Base-by-base conservation (phyloP, 768 basidiomycete genomes). In the Pseudohyphozyma bogoriensis region DNA sequence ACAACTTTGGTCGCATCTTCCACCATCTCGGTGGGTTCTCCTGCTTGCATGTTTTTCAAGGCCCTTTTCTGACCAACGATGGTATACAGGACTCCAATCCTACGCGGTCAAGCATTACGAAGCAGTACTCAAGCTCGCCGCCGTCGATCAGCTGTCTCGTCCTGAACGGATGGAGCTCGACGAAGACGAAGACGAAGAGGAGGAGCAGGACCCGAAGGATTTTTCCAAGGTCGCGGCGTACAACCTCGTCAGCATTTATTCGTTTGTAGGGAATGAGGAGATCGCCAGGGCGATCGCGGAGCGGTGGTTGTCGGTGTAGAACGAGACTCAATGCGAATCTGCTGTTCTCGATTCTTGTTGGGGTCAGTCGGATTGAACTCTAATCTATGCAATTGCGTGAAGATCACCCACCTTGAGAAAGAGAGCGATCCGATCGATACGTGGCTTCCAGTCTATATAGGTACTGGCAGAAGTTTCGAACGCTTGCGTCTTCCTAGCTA, bases 1-100 rank as follows among this genome's bases (percentile, higher is more conserved):
- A 81, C 72, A 99, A 99, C 73, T 87, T 92, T 70, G 93, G 85
- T 0, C 79, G 93, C 49, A 82, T 83, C 2, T 97, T 95, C 72
- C 93, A 97, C 70, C 87, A 91, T 60, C 77, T 95, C n/a, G 87
- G 90, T 89, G 62, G 56, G 80, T 68, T 16, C 1, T 16, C 29
- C 13, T 58, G 12, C 49, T 5, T 16, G 16, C 35, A 5, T 50
- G 42, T 16, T 24, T 44, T 18, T 33, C 52, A 28, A 55, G 40
- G 20, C 36, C 11, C 28, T 42, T 24, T 24, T 36, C 22, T 49
- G 36, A 53, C 40, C 37, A 51, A 8, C 18, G 20, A 15, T 26
- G 42, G 26, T 20, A 9, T 22, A 32, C 66, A 93, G 92, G 89
- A 6, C 73, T 96, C 16, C 80, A 84, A 57, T 81, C 86, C 7